Base-by-base conservation (phyloP, 2,329 filamentous ascomycete species). In the Arthrobotrys entomopaga region DNA sequence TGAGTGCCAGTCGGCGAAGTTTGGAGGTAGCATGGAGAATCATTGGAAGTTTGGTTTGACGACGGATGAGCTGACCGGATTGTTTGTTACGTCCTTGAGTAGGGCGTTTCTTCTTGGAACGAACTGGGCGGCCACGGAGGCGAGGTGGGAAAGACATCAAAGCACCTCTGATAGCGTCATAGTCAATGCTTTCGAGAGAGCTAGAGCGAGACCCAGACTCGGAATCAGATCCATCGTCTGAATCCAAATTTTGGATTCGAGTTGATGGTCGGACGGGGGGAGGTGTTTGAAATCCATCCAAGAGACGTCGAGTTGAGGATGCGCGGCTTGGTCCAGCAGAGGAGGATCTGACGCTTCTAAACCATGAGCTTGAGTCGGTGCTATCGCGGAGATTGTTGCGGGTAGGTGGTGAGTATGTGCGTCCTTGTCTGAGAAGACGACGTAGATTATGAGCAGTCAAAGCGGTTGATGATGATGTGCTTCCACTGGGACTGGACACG, bases 391-490 rank as follows among this genome's bases (percentile, higher is more conserved):
- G 29, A 8, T 40, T 13, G 13, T 10, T 38, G 19, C n/a, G 15
- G 13, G 1, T 53, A 7, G 46, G 43, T 3, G 52, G 43, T 4
- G 40, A 19, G 38, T 63, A 59, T n/a, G 49, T 54, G 16, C 48
- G 60, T 13, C 67, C 60, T 19, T 72, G 53, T 42, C 54, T 54
- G 38, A 60, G 19, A 8, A 72, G 26, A 15, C 50, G 53, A 24
- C 54, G 60, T 11, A 16, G 6, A 24, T 34, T 15, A 19, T 16
- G 49, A 13, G 48, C 11, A 5, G 43, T 43, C 5, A 22, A 59
- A 16, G 29, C 29, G 10, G 29, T 34, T 8, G 29, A 34, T 1
- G 29, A 34, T 8, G 29, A 34, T 34, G 29, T 34, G 29, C 29
- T 26, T 26, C 24, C 24, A 26, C 24, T 34, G 5, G 29, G 7